Base-by-base conservation (phyloP, 2,329 filamentous ascomycete genomes). In the Aspergillus sp. region DNA sequence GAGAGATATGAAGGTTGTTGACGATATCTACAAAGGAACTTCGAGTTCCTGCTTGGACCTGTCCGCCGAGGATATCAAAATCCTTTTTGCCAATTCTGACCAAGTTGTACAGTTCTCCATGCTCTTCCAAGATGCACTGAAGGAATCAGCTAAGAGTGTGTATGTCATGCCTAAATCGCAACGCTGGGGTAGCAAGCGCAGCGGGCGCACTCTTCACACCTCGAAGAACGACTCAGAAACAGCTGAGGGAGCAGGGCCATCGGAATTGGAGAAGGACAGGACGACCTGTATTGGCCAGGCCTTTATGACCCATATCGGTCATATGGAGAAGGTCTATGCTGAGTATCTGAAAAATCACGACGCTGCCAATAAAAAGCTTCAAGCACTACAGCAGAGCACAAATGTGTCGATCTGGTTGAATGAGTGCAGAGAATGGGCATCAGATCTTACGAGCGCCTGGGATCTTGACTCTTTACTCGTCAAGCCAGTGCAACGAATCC, bases 11-110 rank as follows among this genome's bases (percentile, higher is more conserved):
- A 96, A 93, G 72, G 93, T 99, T 53, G 89, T 96, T 2, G 91
- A 96, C 69, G 93, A 98, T 70, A 98, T 99, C 55, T 99, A 98
- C 81, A 96, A 96, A 75, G 92, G 91, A 44, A 98, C 95, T 0
- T 90, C 91, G 1, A 87, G 90, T 64, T 89, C 90, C 11, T 92
- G 90, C 56, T 86, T 91, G 8, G 86, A 91, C 62, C 84, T 97
- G 27, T 90, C 90, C 44, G 79, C 85, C 43, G 90, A 93, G 62
- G 96, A 96, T 62, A 88, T 96, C 67, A 96, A 93, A 70, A 82
- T 90, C 12, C 86, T 99, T 15, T 99, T 99, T 73, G 89, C 91
- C 62, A 99, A 99, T 69, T 93, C 90, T 4, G 90, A 95, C 66
- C 90, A 96, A 67, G 88, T 99, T 56, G 91, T 96, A 60, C 84